phyloP scores from a whole-genome alignment of 208 protist genomes.

The Acanthamoeba healyi region DNA sequence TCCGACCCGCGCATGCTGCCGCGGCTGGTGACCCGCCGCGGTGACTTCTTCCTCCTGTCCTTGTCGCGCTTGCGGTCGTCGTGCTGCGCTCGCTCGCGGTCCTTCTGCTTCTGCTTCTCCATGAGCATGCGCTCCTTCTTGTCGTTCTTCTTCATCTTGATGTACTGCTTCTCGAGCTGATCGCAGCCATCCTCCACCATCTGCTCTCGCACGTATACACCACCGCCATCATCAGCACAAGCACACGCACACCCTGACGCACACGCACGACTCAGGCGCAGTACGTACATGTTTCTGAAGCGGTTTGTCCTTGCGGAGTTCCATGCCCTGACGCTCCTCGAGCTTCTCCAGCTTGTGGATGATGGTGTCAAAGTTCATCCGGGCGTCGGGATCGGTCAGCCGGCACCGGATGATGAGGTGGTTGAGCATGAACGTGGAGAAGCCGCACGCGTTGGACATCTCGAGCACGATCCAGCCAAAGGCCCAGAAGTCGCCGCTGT shows the following conservation, averaged over 20 bases:
- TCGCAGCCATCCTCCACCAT: background rate
- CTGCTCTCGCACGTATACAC: background rate
- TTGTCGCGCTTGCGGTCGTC: slow-evolving; percentile 32
- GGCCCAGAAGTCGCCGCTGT: slow-evolving; percentile 65
- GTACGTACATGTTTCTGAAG: slow-evolving; percentile 9
- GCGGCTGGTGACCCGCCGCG: background rate
- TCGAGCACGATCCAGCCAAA: slow-evolving; percentile 68
- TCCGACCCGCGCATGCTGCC: background rate
- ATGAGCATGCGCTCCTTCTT: slow-evolving; percentile 38
- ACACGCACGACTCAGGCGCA: too few relatives aligned
- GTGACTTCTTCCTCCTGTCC: background rate
- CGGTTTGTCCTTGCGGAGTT: slow-evolving; percentile 36
- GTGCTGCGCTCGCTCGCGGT: slow-evolving; percentile 19
- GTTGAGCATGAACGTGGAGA: slow-evolving; percentile 53
- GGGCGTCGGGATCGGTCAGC: slow-evolving; percentile 44
- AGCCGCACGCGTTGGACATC: slow-evolving; percentile 45
- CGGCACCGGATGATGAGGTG: slow-evolving; percentile 44
- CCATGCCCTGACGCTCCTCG: slow-evolving; percentile 55
- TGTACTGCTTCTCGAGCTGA: slow-evolving; percentile 16
- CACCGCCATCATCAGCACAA: background rate
- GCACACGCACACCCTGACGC: too few relatives aligned
- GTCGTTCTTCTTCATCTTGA: slow-evolving; percentile 33
- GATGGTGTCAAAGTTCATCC: slow-evolving; percentile 60
- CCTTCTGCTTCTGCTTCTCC: slow-evolving; percentile 63
- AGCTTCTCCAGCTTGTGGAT: slow-evolving; percentile 69